Percentiles rank a stretch among this genome's conserved stretches.
Conservation (phyloP, 2,329 filamentous ascomycete genomes). For the Madurella fahalii region DNA sequence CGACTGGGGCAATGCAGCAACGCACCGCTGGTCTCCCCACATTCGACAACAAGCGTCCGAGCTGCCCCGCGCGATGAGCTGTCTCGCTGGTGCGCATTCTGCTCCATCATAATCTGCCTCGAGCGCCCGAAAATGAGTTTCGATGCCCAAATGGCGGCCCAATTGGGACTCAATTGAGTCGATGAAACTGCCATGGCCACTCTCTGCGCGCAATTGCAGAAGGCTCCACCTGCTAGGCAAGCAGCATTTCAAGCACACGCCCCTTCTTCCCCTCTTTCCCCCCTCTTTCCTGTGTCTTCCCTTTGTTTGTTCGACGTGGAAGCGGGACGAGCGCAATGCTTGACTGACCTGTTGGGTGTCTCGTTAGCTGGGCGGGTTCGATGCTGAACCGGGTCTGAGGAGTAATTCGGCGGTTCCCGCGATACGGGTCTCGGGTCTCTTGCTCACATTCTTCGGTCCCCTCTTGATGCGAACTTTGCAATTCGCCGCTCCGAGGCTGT, state of each 20-base stretch:
- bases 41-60: slow-evolving; percentile 1
- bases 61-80: slow-evolving; percentile 17
- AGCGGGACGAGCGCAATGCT: not conserved
- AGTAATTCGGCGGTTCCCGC: not conserved
- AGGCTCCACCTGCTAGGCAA: slow-evolving; percentile 9
- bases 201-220: not conserved
- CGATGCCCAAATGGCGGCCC: slow-evolving; percentile 26
- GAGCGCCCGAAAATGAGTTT: slow-evolving; percentile 4
- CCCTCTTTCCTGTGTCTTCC: slow-evolving; percentile 7
- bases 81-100: slow-evolving; percentile 1
- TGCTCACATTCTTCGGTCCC: not conserved
- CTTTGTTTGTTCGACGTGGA: not conserved
- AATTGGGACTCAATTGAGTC: slow-evolving; percentile 25
- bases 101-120: slow-evolving; percentile 6
- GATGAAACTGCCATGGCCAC: slow-evolving; percentile 5
- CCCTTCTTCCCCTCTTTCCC: slow-evolving; percentile 17
- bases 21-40: slow-evolving; percentile 6
- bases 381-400: not conserved
- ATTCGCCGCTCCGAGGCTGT: not conserved
- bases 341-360: not conserved
- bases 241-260: not conserved
- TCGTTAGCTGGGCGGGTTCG: not conserved
- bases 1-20: not conserved
- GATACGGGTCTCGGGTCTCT: not conserved
- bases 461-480: not conserved